Conservation (phyloP, 306 rosid genomes). For the Crotalaria pallida region DNA sequence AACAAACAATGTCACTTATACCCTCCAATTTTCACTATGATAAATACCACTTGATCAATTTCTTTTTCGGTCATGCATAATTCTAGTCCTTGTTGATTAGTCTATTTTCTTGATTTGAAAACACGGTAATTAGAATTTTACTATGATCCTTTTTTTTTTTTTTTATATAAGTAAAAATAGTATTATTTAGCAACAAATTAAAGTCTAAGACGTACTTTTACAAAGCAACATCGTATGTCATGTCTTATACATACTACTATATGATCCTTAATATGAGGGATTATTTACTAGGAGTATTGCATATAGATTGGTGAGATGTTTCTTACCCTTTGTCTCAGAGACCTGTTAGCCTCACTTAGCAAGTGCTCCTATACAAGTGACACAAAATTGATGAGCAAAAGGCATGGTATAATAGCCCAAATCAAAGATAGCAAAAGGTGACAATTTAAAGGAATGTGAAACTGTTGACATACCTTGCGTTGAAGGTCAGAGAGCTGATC, state of each 20-base stretch:
- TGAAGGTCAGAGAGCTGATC: constrained; percentile 91
- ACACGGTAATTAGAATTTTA: too few relatives aligned
- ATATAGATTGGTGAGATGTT: not conserved
- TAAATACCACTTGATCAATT: not conserved
- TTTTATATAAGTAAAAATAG: too few relatives aligned
- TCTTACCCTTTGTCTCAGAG: constrained; percentile 84
- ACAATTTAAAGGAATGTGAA: not conserved
- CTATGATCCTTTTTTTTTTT: too few relatives aligned
- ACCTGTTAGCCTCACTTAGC: constrained; percentile 72
- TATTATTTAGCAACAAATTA: too few relatives aligned
- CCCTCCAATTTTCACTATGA: not conserved
- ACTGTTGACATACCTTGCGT: constrained; percentile 51
- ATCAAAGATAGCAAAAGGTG: not conserved
- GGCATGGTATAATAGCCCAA: too few relatives aligned
- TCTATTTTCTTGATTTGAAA: not conserved
- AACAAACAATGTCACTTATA: constrained; percentile 2
- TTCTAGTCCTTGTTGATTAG: not conserved
- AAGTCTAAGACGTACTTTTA: too few relatives aligned
- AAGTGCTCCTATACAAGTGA: constrained; percentile 60
- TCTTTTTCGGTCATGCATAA: not conserved
- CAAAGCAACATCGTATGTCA: too few relatives aligned
- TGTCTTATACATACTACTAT: too few relatives aligned
- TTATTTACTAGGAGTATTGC: not conserved
- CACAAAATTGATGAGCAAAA: not conserved
- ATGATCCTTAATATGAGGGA: not conserved